Evolutionary conservation across 257 asterid genomes (phyloP).

Genomic region (Linaria vulgaris): DNA sequence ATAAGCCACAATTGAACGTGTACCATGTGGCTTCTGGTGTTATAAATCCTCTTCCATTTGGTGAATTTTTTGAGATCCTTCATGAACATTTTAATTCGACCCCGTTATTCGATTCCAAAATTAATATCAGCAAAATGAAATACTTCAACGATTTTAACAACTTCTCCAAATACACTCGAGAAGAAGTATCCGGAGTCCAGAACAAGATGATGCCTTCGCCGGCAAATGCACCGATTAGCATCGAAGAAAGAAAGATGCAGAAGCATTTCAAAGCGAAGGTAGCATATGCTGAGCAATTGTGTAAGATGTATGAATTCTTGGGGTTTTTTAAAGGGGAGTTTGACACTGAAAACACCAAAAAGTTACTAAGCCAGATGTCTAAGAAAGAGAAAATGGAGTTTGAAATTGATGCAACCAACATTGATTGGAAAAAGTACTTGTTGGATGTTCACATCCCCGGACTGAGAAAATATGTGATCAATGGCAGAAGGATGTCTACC

Average conservation of each 20-base stretch:
- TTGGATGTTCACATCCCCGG: slow-evolving; percentile 36
- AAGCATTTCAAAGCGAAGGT: slow-evolving; percentile 31
- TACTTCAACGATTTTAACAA: slow-evolving; percentile 27
- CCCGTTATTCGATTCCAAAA: slow-evolving; percentile 20
- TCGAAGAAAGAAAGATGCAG: background rate
- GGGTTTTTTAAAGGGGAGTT: slow-evolving; percentile 36
- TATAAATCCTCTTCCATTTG: slow-evolving; percentile 28
- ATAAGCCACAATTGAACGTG: slow-evolving; percentile 21
- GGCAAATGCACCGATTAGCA: background rate
- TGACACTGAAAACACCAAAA: slow-evolving; percentile 26
- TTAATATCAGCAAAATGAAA: slow-evolving; percentile 9
- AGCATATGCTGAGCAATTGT: slow-evolving; percentile 34
- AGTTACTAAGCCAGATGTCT: slow-evolving; percentile 36
- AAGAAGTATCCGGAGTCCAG: background rate
- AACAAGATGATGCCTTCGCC: background rate
- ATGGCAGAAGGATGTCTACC: too few species aligned
- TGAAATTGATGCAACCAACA: slow-evolving; percentile 28
- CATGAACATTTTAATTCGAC: slow-evolving; percentile 27
- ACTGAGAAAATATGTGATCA: slow-evolving; percentile 20
- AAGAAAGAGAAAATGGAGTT: slow-evolving; percentile 26
- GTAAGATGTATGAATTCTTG: slow-evolving; percentile 38
- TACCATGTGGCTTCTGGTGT: slow-evolving; percentile 39
- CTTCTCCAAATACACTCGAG: slow-evolving; percentile 26
- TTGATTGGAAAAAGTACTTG: slow-evolving; percentile 40
- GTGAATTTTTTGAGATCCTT: slow-evolving; percentile 25